These are phyloP conservation scores for Kwoniella newhampshirensis DNA, from an alignment of 768 basidiomycete genomes.

Conservation along the genomic window DNA sequence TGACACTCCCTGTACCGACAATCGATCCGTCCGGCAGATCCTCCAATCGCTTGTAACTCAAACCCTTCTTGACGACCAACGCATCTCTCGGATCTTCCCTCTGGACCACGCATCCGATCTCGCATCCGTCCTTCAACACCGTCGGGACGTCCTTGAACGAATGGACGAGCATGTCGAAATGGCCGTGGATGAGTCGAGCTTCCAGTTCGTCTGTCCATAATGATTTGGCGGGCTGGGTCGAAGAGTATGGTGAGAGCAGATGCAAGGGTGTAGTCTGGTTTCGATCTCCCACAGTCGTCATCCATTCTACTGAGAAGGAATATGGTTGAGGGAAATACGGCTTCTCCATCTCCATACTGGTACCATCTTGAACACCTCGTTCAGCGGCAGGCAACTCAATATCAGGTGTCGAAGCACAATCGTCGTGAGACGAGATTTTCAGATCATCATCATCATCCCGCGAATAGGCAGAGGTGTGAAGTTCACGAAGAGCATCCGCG, in stretches of 20 bases:
- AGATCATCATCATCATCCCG: too few species aligned
- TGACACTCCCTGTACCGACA: conserved; percentile 92
- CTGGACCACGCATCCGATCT: conserved; percentile 78
- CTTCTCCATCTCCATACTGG: too few species aligned
- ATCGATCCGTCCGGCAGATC: conserved; percentile 85
- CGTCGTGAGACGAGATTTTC: too few species aligned
- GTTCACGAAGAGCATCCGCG: conserved; percentile 62
- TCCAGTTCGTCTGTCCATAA: conserved; percentile 98
- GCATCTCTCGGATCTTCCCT: conserved; percentile 87
- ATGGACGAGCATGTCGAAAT: conserved; percentile 90
- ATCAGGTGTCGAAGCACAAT: too few species aligned
- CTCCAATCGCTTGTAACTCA: conserved; percentile 67
- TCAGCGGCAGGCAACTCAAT: too few species aligned
- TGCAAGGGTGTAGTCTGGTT: conserved; percentile 85
- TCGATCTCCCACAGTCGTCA: conserved; percentile 78
- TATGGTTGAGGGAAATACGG: too few species aligned
- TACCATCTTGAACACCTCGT: too few species aligned
- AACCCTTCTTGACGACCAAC: conserved; percentile 76
- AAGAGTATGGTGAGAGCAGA: conserved; percentile 62
- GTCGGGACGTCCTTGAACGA: conserved; percentile 93
- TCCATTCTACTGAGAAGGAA: conserved; percentile 58
- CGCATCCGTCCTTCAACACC: conserved; percentile 74
- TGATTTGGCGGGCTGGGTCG: conserved; percentile 53
- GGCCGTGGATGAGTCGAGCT: conserved; percentile 67
- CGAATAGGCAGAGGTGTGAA: conserved; percentile 56